Base-by-base conservation (phyloP, 345 rosid genomes). In the Syzygium oleosum region DNA sequence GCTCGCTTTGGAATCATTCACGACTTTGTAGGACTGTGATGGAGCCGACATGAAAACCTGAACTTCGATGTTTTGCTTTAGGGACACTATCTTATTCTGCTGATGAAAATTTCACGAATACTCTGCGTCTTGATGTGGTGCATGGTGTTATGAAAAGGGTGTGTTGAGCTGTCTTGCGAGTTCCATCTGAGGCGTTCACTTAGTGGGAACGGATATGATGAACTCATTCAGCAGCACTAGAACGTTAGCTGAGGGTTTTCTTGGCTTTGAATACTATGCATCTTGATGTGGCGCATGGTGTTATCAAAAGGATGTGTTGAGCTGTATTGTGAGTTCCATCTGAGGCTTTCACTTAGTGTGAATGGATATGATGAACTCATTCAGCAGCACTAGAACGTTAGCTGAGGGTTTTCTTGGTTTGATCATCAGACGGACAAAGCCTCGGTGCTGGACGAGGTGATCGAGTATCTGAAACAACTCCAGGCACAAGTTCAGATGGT, bases 401-500 rank as follows among this genome's bases (percentile, higher is more conserved):
- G 86, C 61, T 53, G 27, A 19, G 85, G 53, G 41, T 54, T 52
- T 29, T 19, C 46, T 52, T 83, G 52, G 80, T 52, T 31, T 83
- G 79, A 12, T 14, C 61, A 78, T 31, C 94, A 98, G 99, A 96
- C 99, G 53, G 99, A 98, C 88, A 98, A 98, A 86, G 99, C 99
- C 25, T 98, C 99, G 4, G 97, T 98, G 95, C 93, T 98, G 38
- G 99, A 96, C 88, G 99, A 98, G 91, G 99, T 96, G 89, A 98
- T 98, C 31, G 99, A 98, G 56, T 96, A 98, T 88, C 87, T 96
- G 91, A 98, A 96, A 85, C 99, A 95, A 87, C 88, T 96, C 25
- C 98, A 98, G 94, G 95, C 96, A 15, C 99, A 98, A 89, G 94
- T 96, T 49, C 93, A 94, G 61, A 92, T 98, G 95, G 93, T 96